Base-by-base conservation (phyloP, 2,329 filamentous ascomycete species). In the Polytolypa hystricis region DNA sequence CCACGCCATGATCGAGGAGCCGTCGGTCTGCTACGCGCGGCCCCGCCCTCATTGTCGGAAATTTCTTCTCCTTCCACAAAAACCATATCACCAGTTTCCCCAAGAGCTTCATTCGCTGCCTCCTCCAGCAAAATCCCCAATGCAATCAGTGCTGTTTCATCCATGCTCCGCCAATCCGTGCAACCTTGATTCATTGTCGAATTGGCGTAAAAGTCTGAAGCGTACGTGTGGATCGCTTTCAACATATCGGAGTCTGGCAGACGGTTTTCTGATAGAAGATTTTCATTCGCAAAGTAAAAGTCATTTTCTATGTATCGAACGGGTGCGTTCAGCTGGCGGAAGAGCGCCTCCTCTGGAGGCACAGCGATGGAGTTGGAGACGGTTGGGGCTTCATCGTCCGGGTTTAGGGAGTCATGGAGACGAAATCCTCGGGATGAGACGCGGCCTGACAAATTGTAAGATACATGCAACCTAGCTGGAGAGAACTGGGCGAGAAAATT, bases 111-210 rank as follows among this genome's bases (percentile, higher is more conserved):
- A 27, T 56, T 61, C 0, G 65, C 65, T 15, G 68, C 61, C 51
- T 79, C 75, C 54, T 80, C 76, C 17, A 79, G 50, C 21, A 80
- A 47, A 10, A 79, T 69, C 0, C 74, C 73, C 46, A 78, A 51
- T 1, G 73, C 73, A 44, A 79, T 63, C 38, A 80, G 51, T 2
- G 75, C 74, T 6, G 73, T 78, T 53, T 77, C 74, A 40, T 79
- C 73, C 62, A 80, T 65, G 41, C 66, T 74, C 32, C 60, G 61
- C 46, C 66, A 70, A 35, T 67, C 61, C 21, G 54, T 47, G 30
- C 49, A 50, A 2, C 59, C 61, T 5, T 47, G 45, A 16, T 59
- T 51, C 1, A 42, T 40, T 3, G 54, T 55, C 3, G 54, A 51
- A 23, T 53, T 51, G 19, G 51, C 57, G 50, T 76, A 78, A 44